A percentile compares a stretch with the other conserved stretches of the same genome.
These are phyloP conservation scores for Stemphylium beticola DNA, from an alignment of 2,329 filamentous ascomycete genomes.

Conservation along the genomic window DNA sequence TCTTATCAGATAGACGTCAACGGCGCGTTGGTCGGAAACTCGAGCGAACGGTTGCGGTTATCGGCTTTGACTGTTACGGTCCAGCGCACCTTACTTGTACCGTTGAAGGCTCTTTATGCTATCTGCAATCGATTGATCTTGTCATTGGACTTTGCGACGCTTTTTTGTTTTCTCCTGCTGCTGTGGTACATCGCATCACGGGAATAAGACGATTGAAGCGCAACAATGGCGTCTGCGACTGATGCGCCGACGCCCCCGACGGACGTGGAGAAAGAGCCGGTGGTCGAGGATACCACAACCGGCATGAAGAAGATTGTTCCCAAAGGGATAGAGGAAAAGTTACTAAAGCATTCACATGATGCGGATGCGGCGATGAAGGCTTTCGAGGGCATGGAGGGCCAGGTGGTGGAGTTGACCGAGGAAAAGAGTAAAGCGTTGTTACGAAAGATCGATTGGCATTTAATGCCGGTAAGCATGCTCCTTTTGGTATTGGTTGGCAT, in stretches of 20 bases:
- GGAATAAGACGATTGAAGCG: neutral
- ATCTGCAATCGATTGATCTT: neutral
- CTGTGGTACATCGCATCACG: too few relatives aligned
- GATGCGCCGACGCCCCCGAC: neutral
- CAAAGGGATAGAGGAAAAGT: slow-evolving; percentile 31
- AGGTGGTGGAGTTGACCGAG: slow-evolving; percentile 61
- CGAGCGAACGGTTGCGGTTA: neutral
- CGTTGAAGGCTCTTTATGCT: neutral
- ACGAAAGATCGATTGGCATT: slow-evolving; percentile 66
- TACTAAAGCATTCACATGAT: slow-evolving; percentile 60
- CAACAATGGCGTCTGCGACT: slow-evolving; percentile 6
- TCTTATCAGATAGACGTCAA: slow-evolving; percentile 21
- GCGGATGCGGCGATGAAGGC: slow-evolving; percentile 67
- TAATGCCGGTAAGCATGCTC: slow-evolving; percentile 57
- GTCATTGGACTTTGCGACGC: too few relatives aligned
- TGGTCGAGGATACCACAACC: slow-evolving; percentile 11
- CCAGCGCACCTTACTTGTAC: neutral
- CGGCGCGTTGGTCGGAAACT: neutral
- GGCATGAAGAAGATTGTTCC: slow-evolving; percentile 11
- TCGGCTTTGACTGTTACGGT: neutral
- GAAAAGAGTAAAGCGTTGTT: slow-evolving; percentile 65
- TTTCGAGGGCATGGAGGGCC: slow-evolving; percentile 57
- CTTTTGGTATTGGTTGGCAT: too few relatives aligned
- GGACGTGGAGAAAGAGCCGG: slow-evolving; percentile 27
- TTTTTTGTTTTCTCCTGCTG: too few relatives aligned